Conservation (phyloP, 2,329 filamentous ascomycete genomes). For the Phialophora macrospora region DNA sequence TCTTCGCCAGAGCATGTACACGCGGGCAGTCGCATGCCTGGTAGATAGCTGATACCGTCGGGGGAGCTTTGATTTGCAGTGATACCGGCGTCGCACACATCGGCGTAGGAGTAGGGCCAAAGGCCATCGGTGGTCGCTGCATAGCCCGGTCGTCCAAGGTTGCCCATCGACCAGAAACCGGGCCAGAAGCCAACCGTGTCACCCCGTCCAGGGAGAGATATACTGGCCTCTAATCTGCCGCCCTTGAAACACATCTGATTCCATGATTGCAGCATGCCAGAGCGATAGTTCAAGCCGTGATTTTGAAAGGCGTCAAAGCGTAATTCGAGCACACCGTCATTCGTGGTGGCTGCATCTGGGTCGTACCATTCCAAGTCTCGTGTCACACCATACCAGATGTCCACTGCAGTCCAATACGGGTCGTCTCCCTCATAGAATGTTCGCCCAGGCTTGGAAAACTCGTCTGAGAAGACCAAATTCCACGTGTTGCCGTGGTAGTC, state of each 20-base stretch:
- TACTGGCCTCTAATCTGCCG: slow-evolving; percentile 70
- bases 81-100: slow-evolving; percentile 71
- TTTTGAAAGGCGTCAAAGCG: slow-evolving; percentile 69
- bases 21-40: slow-evolving; percentile 71
- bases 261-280: slow-evolving; percentile 76
- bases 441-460: slow-evolving; percentile 70
- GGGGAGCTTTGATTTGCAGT: slow-evolving; percentile 72
- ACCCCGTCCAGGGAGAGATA: slow-evolving; percentile 70
- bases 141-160: slow-evolving; percentile 71
- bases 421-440: slow-evolving; percentile 75
- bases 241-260: slow-evolving; percentile 76
- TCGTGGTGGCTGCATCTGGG: slow-evolving; percentile 68
- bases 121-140: slow-evolving; percentile 72
- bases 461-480: slow-evolving; percentile 72
- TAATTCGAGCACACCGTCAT: slow-evolving; percentile 66
- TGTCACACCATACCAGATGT: slow-evolving; percentile 75
- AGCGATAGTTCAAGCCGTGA: slow-evolving; percentile 69
- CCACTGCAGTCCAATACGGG: slow-evolving; percentile 69
- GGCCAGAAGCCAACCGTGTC: slow-evolving; percentile 74
- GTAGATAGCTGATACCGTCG: slow-evolving; percentile 69
- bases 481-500: slow-evolving; percentile 64
- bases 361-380: slow-evolving; percentile 75
- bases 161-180: slow-evolving; percentile 77
- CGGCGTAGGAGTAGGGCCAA: slow-evolving; percentile 75
- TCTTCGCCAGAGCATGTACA: slow-evolving; percentile 69